Percentiles rank a stretch among this genome's conserved stretches.
These are phyloP conservation scores for Rutidosis leptorrhynchoides DNA, from an alignment of 129 eudicot genomes.

Conservation along the genomic window DNA sequence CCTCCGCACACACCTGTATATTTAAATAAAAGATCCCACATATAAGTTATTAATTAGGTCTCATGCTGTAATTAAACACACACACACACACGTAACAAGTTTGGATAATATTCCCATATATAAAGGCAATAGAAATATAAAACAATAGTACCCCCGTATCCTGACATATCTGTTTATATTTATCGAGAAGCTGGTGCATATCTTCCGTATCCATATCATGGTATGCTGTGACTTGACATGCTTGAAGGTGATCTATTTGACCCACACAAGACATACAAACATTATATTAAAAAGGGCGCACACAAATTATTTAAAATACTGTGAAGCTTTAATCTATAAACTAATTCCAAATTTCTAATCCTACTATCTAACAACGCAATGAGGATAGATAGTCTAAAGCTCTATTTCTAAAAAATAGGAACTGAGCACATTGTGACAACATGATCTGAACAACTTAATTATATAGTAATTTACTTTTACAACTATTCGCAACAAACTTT, in stretches of 20 bases:
- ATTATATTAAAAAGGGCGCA: too few species aligned
- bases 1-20: slow-evolving; percentile 51
- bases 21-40: neutral
- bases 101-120: too few species aligned
- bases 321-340: neutral
- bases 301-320: neutral
- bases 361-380: neutral
- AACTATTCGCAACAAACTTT: too few species aligned
- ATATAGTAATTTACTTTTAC: too few species aligned
- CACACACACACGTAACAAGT: too few species aligned
- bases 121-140: neutral
- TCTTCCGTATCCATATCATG: slow-evolving; percentile 54
- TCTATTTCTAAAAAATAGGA: too few species aligned
- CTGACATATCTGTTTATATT: slow-evolving; percentile 44
- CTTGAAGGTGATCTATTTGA: too few species aligned
- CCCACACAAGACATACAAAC: too few species aligned
- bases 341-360: too few species aligned
- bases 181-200: slow-evolving; percentile 48
- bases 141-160: slow-evolving; percentile 55
- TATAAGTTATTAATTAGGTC: neutral
- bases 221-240: slow-evolving; percentile 41
- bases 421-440: too few species aligned
- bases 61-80: slow-evolving; percentile 4
- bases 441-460: too few species aligned
- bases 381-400: too few species aligned